A percentile compares a stretch with the other conserved stretches of the same genome.
Evolutionary conservation across 192 early-diverging fungal species (phyloP).

Genomic region (Phlyctochytrium bullatum): DNA sequence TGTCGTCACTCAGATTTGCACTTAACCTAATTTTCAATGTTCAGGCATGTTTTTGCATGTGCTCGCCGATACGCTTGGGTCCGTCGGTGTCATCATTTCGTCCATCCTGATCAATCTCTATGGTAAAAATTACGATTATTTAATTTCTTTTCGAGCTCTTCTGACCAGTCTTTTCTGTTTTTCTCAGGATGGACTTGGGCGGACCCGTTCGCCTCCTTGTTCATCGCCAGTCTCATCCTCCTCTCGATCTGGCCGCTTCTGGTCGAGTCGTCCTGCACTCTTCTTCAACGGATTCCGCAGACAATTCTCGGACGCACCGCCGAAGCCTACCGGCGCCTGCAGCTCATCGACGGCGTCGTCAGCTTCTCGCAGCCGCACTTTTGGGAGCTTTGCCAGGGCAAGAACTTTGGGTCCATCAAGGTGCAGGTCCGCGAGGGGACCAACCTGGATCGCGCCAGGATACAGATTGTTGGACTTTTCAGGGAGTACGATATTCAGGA

Average conservation of each 20-base stretch:
- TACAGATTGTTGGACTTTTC: conserved; percentile 33
- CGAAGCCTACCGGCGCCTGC: conserved; percentile 27
- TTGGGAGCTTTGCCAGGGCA: conserved; percentile 44
- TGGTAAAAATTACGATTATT: conserved; percentile 35
- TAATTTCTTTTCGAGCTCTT: neutral
- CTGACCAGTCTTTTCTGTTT: neutral
- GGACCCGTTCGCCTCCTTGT: conserved; percentile 90
- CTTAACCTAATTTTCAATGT: conserved; percentile 9
- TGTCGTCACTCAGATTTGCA: neutral
- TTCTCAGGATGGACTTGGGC: conserved; percentile 84
- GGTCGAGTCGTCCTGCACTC: conserved; percentile 53
- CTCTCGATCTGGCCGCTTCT: conserved; percentile 83
- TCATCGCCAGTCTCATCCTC: conserved; percentile 87
- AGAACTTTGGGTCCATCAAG: conserved; percentile 44
- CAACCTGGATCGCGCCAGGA: conserved; percentile 32
- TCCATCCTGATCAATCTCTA: conserved; percentile 83
- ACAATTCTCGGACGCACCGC: conserved; percentile 15
- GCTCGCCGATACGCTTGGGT: conserved; percentile 91
- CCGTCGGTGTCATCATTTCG: conserved; percentile 94
- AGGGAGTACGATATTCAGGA: conserved; percentile 35
- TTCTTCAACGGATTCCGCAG: conserved; percentile 42
- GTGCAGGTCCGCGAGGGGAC: conserved; percentile 24
- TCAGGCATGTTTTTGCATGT: conserved; percentile 88
- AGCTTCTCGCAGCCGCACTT: conserved; percentile 43
- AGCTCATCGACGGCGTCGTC: conserved; percentile 35